These are phyloP conservation scores for Hyphopichia khmerensis DNA, from an alignment of 1,139 yeast genomes.

Conservation along the genomic window DNA sequence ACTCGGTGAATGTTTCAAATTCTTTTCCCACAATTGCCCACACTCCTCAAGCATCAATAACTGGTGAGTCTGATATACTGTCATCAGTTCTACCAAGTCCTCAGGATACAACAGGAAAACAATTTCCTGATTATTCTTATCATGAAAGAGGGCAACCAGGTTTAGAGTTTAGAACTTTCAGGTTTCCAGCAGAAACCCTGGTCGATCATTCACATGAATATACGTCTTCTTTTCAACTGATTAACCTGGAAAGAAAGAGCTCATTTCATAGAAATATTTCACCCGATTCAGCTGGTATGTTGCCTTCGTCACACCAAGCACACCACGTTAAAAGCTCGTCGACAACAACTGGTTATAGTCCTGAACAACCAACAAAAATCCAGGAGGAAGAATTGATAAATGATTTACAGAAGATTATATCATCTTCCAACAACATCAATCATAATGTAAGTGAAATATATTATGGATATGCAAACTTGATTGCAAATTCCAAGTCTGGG, in stretches of 20 bases:
- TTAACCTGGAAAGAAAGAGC: too few species aligned
- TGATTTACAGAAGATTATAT: not conserved
- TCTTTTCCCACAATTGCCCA: not conserved
- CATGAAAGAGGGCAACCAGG: not conserved
- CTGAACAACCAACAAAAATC: not conserved
- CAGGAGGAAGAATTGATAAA: not conserved
- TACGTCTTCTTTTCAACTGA: not conserved
- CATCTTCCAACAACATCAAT: not conserved
- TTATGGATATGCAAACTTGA: not conserved
- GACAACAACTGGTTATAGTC: not conserved
- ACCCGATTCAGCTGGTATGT: not conserved
- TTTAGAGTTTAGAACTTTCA: not conserved
- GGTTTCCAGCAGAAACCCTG: not conserved
- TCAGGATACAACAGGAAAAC: not conserved
- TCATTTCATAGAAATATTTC: not conserved
- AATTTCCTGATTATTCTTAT: not conserved
- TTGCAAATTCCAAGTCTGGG: not conserved
- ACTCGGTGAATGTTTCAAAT: not conserved
- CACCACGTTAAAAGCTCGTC: not conserved
- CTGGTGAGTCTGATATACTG: not conserved
- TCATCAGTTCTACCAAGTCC: constrained; percentile 1
- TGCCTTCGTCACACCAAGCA: not conserved
- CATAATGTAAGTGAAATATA: not conserved
- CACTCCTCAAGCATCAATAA: not conserved
- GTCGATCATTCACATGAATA: not conserved